phyloP scores from a whole-genome alignment of 768 basidiomycete species.

The Russula dissimulans region DNA sequence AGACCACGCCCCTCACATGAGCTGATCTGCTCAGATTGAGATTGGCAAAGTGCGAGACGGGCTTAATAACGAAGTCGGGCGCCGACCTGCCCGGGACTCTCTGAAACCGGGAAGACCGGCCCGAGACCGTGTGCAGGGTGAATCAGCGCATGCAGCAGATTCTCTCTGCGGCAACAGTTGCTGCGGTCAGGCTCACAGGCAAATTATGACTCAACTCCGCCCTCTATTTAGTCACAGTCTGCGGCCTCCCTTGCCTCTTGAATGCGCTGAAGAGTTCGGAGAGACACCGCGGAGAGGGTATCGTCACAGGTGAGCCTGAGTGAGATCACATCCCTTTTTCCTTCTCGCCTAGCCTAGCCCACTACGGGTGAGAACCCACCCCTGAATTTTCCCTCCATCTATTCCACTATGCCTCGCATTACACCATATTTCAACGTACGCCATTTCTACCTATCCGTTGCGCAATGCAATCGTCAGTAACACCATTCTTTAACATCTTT shows the following conservation, averaged over 20 bases:
- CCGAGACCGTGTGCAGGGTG: not conserved
- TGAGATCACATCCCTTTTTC: too few relatives aligned
- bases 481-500: too few relatives aligned
- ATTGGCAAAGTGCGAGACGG: too few relatives aligned
- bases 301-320: slow-evolving; percentile 61
- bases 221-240: slow-evolving; percentile 58
- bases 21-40: too few relatives aligned
- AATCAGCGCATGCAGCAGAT: slow-evolving; percentile 7
- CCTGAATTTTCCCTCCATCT: not conserved
- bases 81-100: too few relatives aligned
- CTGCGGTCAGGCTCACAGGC: slow-evolving; percentile 63
- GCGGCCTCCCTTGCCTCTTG: slow-evolving; percentile 56
- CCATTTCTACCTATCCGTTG: not conserved
- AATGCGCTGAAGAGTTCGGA: slow-evolving; percentile 46
- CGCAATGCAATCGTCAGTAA: too few relatives aligned
- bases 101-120: too few relatives aligned
- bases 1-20: too few relatives aligned
- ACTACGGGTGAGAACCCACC: too few relatives aligned
- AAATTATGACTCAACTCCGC: slow-evolving; percentile 67
- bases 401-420: not conserved
- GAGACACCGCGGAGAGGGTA: slow-evolving; percentile 45
- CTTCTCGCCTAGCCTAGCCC: not conserved
- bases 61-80: too few relatives aligned
- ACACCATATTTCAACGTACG: slow-evolving; percentile 66
- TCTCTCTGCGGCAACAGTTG: slow-evolving; percentile 51